Conservation (phyloP, 192 early-diverging fungal species). For the Backusella parvicylindrica region DNA sequence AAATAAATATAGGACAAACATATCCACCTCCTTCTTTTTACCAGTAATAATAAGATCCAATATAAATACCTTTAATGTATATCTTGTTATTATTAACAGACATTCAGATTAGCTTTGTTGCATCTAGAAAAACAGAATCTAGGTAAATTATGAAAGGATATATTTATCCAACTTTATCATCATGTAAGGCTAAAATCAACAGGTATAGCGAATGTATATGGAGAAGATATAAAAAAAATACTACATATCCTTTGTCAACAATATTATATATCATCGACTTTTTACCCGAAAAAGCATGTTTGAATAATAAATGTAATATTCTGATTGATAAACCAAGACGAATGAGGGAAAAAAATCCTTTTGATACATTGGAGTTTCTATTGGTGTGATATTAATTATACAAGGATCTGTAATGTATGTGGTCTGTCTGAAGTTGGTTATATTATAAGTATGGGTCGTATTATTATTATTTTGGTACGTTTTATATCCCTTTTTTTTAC, state of each 20-base stretch:
- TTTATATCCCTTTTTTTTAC: conserved; percentile 10
- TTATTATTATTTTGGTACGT: conserved; percentile 64
- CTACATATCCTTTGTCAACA: conserved; percentile 94
- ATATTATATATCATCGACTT: conserved; percentile 96
- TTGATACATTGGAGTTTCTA: conserved; percentile 87
- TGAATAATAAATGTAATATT: conserved; percentile 93
- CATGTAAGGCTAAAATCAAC: conserved; percentile 72
- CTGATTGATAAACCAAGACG: conserved; percentile 65
- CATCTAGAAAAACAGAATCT: conserved; percentile 92
- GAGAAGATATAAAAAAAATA: conserved; percentile 95
- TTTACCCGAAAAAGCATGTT: conserved; percentile 81
- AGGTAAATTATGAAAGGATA: conserved; percentile 81
- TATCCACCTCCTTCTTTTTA: too few species aligned
- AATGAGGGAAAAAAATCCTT: conserved; percentile 90
- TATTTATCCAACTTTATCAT: neutral
- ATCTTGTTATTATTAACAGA: conserved; percentile 87
- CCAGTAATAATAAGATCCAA: too few species aligned
- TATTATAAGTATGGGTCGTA: conserved; percentile 93
- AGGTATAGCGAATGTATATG: conserved; percentile 83
- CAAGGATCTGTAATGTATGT: conserved; percentile 84
- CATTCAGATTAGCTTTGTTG: conserved; percentile 93
- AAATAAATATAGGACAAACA: too few species aligned
- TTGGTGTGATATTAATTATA: too few species aligned
- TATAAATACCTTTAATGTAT: too few species aligned
- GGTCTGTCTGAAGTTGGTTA: conserved; percentile 93